Percentiles rank a stretch among this genome's conserved stretches.
Evolutionary conservation across 2,329 filamentous ascomycete species (phyloP).

Genomic region (Aspergillus puulaauensis): DNA sequence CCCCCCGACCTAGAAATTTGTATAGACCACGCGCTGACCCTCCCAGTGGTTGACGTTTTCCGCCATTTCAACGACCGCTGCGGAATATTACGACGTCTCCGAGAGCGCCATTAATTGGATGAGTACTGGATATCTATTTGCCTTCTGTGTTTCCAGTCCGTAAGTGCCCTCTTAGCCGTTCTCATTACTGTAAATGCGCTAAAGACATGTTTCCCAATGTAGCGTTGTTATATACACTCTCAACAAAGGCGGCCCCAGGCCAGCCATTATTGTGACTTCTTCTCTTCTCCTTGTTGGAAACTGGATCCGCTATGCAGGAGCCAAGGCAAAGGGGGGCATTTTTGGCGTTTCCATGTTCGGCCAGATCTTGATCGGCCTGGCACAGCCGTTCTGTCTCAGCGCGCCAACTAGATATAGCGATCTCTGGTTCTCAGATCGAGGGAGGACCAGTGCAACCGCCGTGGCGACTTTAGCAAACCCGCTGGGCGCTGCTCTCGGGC

Average conservation of each 20-base stretch:
- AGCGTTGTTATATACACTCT: conserved; percentile 71
- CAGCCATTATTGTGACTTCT: conserved; percentile 71
- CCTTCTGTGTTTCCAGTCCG: conserved; percentile 74
- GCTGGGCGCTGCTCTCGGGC: conserved; percentile 82
- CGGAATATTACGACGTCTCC: conserved; percentile 71
- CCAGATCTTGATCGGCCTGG: conserved; percentile 83
- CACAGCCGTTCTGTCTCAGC: conserved; percentile 87
- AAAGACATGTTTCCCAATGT: not conserved
- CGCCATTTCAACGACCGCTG: conserved; percentile 72
- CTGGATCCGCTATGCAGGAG: conserved; percentile 85
- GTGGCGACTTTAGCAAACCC: conserved; percentile 84
- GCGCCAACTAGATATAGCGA: conserved; percentile 91
- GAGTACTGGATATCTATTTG: conserved; percentile 80
- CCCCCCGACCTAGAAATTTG: not conserved
- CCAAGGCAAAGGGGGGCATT: conserved; percentile 55
- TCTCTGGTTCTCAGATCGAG: conserved; percentile 85
- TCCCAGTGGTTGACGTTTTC: conserved; percentile 86
- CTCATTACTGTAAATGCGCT: not conserved
- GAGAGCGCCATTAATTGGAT: conserved; percentile 89
- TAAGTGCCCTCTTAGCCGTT: conserved; percentile 31
- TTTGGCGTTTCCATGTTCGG: conserved; percentile 84
- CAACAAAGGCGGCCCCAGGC: conserved; percentile 73
- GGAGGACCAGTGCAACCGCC: conserved; percentile 84
- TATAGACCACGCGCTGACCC: not conserved
- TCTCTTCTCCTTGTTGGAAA: conserved; percentile 77